Conservation (phyloP, 2,329 filamentous ascomycete species). For the Didymella glomerata region DNA sequence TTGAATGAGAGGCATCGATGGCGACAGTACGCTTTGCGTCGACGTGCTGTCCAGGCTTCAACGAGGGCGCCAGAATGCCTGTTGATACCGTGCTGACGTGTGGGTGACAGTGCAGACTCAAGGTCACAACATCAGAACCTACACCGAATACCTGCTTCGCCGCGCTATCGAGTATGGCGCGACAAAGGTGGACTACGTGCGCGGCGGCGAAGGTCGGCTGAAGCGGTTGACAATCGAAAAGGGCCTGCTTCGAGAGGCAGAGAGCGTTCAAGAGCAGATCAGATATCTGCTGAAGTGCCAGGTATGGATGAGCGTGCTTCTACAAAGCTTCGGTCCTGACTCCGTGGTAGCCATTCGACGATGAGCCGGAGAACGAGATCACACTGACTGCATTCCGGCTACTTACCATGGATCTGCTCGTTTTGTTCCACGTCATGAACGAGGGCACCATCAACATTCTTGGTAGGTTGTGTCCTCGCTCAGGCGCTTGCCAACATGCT, state of each 20-base stretch:
- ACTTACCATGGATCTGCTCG: constrained; percentile 86
- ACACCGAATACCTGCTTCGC: constrained; percentile 85
- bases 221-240: constrained; percentile 91
- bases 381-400: constrained; percentile 92
- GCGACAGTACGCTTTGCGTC: background rate
- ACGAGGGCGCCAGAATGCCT: background rate
- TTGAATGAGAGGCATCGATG: too few species aligned
- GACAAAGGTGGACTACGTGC: constrained; percentile 89
- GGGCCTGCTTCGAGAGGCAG: constrained; percentile 88
- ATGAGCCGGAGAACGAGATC: constrained; percentile 95
- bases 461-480: constrained; percentile 63
- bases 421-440: constrained; percentile 93
- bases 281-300: constrained; percentile 87
- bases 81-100: constrained; percentile 48
- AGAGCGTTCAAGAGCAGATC: constrained; percentile 88
- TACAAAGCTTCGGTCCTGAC: background rate
- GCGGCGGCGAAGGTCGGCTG: constrained; percentile 79
- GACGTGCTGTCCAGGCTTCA: background rate
- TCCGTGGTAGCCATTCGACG: constrained; percentile 73
- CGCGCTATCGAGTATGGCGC: constrained; percentile 83
- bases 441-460: constrained; percentile 97
- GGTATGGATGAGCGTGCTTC: constrained; percentile 61
- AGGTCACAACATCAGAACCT: constrained; percentile 91
- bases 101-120: constrained; percentile 83
- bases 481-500: constrained; percentile 21